A percentile compares a stretch with the other conserved stretches of the same genome.
Conservation (phyloP, 805 yeast species). For the Wickerhamomyces bovis region DNA sequence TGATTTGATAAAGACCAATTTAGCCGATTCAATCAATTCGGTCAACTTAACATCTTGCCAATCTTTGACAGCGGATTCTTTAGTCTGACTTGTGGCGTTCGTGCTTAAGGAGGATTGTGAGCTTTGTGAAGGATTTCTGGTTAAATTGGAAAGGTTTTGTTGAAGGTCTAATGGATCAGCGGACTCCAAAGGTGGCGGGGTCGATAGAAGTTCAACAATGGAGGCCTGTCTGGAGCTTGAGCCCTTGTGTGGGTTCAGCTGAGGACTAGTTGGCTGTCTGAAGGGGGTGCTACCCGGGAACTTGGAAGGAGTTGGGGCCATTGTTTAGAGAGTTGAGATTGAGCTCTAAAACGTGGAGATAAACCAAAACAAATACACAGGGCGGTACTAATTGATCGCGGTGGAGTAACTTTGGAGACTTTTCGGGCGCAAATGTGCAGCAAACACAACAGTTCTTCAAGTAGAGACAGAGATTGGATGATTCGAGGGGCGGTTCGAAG, state of each 20-base stretch:
- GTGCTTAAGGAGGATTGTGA: conserved; percentile 62
- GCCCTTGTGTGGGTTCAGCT: conserved; percentile 24
- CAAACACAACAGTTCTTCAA: not conserved
- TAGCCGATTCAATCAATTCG: conserved; percentile 74
- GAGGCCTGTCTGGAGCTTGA: conserved; percentile 50
- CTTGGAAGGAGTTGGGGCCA: conserved; percentile 24
- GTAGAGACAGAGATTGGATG: not conserved
- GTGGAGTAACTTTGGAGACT: not conserved
- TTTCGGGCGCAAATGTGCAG: not conserved
- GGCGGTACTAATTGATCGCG: not conserved
- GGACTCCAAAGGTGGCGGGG: conserved; percentile 61
- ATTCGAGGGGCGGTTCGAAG: not conserved
- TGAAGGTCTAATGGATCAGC: conserved; percentile 9
- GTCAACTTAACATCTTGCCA: conserved; percentile 71
- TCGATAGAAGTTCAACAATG: conserved; percentile 66
- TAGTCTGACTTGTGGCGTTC: conserved; percentile 36
- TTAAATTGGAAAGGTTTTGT: conserved; percentile 10
- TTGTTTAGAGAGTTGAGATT: conserved; percentile 3
- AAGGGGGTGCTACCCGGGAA: conserved; percentile 28
- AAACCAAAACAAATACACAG: not conserved
- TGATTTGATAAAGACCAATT: conserved; percentile 64
- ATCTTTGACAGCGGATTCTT: conserved; percentile 57
- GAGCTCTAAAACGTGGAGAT: not conserved
- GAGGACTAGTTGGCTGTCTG: conserved; percentile 25
- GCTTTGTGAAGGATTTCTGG: conserved; percentile 24